Percentiles rank a stretch among this genome's conserved stretches.
Evolutionary conservation across 2,329 filamentous ascomycete species (phyloP).

Genomic region (Neurospora sp.): DNA sequence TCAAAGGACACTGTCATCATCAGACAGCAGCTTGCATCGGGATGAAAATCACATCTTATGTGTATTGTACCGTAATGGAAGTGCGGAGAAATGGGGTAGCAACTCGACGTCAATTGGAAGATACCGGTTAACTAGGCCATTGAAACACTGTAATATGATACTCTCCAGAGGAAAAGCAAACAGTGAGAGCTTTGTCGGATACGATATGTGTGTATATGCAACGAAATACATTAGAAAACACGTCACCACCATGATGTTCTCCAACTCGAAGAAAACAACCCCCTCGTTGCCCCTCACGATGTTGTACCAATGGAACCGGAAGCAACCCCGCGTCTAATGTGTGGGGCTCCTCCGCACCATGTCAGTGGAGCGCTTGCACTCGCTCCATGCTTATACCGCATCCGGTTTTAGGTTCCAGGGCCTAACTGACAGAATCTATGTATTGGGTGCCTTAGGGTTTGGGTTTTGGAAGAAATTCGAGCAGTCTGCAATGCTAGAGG

Average conservation of each 20-base stretch:
- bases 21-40: background rate
- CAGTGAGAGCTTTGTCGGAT: too few species aligned
- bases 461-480: too few species aligned
- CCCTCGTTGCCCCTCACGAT: background rate
- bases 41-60: background rate
- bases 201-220: too few species aligned
- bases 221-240: too few species aligned
- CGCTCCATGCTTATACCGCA: background rate
- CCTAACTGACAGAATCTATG: too few species aligned
- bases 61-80: background rate
- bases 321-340: background rate
- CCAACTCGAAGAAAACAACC: background rate
- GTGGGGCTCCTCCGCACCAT: background rate
- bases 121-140: too few species aligned
- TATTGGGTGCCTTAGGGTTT: too few species aligned
- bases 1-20: background rate
- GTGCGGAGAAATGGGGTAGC: background rate
- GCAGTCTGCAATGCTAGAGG: too few species aligned
- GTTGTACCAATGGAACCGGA: background rate
- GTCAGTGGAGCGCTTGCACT: background rate
- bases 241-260: background rate
- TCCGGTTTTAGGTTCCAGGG: too few species aligned
- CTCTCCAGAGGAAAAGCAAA: too few species aligned
- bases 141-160: too few species aligned
- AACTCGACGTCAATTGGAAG: background rate